Base-by-base conservation (phyloP, 352 stramenopile species). In the Globisporangium splendens region DNA sequence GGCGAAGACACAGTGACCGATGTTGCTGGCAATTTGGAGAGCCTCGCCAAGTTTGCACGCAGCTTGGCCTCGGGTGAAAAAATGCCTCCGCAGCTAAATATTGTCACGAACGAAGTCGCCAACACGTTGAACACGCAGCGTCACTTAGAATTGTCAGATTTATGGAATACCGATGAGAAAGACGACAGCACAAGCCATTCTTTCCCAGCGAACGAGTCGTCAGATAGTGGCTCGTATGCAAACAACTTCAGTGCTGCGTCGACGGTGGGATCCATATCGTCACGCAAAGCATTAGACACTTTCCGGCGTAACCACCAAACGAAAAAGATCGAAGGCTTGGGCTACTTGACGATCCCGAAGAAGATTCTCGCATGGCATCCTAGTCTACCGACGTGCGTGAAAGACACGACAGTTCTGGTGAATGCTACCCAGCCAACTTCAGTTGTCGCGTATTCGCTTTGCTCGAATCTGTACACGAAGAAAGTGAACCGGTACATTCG, bases 391-490 rank as follows among this genome's bases (percentile, higher is more conserved):
- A 63, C 73, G 33, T 84, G 86, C 10, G 76, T 83, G 11, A 83
- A 89, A 49, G 83, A 92, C 54, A 83, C 70, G 3, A 77, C 78
- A 11, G 80, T 96, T 14, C 61, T 94, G 8, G 86, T 96, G 18
- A 94, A 93, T 59, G 68, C 75, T 6, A 77, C 75, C 3, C 81
- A 96, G 58, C 86, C 85, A 5, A 96, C 86, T 28, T 96, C 86
- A 6, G 79, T 93, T 11, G 84, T 94, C 12, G 86, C 86, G 8
- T 96, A 92, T 44, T 93, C 85, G 22, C 63, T 96, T 12, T 93
- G 84, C 54, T 96, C 86, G 14, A 86, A 87, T 35, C 68, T 84
- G 51, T 94, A 96, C 68, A 89, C 70, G 14, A 77, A 86, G 28
- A 82, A 73, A 47, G 70, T 93, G 18, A 90, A 88, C 51, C 71